phyloP scores from a whole-genome alignment of 352 stramenopile species.

The Pythium angustatum region DNA sequence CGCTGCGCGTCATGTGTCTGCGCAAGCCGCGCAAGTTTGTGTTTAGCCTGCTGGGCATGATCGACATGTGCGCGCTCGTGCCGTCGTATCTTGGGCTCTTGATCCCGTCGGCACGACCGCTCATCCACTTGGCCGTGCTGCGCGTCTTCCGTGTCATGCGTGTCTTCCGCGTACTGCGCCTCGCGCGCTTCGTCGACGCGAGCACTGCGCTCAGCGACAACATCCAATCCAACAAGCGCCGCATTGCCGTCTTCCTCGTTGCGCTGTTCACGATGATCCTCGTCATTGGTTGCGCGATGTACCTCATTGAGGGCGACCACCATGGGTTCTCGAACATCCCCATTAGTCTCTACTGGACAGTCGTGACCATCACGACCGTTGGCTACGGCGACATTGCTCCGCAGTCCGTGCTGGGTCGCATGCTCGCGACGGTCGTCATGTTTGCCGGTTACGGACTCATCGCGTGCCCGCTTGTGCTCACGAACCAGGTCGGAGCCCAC shows the following conservation, averaged over 20 bases:
- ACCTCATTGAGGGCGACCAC: slow-evolving; percentile 75
- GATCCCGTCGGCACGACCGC: slow-evolving; percentile 55
- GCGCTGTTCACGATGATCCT: slow-evolving; percentile 74
- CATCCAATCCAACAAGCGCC: slow-evolving; percentile 77
- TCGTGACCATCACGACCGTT: slow-evolving; percentile 88
- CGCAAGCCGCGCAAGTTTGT: slow-evolving; percentile 61
- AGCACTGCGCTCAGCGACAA: slow-evolving; percentile 72
- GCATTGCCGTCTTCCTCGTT: slow-evolving; percentile 77
- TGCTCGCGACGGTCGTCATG: slow-evolving; percentile 85
- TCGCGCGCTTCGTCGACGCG: slow-evolving; percentile 75
- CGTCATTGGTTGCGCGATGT: slow-evolving; percentile 83
- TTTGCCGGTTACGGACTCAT: slow-evolving; percentile 88
- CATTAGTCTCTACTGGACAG: slow-evolving; percentile 86
- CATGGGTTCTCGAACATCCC: slow-evolving; percentile 84
- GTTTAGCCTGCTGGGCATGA: slow-evolving; percentile 67
- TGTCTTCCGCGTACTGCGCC: slow-evolving; percentile 72
- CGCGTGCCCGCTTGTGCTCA: slow-evolving; percentile 78
- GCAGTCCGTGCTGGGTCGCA: slow-evolving; percentile 73
- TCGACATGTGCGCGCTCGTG: slow-evolving; percentile 77
- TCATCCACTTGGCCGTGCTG: slow-evolving; percentile 74
- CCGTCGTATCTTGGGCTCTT: slow-evolving; percentile 80
- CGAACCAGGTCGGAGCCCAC: slow-evolving; percentile 38
- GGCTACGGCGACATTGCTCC: slow-evolving; percentile 86
- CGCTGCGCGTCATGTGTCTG: slow-evolving; percentile 62
- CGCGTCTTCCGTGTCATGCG: slow-evolving; percentile 81